Base-by-base conservation (phyloP, 148 eudicot species). In the Beta vulgaris region DNA sequence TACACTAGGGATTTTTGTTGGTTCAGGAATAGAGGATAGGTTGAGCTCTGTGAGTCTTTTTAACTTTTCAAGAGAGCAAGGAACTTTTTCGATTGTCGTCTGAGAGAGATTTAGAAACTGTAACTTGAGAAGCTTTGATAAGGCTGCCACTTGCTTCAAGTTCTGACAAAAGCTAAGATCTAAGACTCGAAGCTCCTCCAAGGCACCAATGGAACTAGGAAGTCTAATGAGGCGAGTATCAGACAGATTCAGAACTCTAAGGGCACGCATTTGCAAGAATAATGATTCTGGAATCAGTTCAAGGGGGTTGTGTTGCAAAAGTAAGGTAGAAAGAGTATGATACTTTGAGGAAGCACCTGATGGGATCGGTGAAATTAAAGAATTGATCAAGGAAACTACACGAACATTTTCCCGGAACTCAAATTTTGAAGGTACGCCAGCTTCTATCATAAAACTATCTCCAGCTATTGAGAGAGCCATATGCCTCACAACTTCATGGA, bases 171-270 rank as follows among this genome's bases (percentile, higher is more conserved):
- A n/a, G 15, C 73, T 76, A 29, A 76, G 26, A 32, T 76, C 73
- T 40, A 76, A 29, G 37, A 67, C 37, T 48, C 36, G 73, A 76
- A 76, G 78, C 73, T 76, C 72, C 8, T 55, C 43, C 53, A 76
- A 59, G 14, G 53, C 31, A 68, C 66, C 14, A 40, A 55, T 29
- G 55, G 78, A 76, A 43, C 54, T 76, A 12, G 78, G 73, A 21
- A 76, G 44, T 58, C 35, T 54, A 21, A 16, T 36, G 21, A 76
- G 39, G 36, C 31, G 37, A 34, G 79, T 76, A 42, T 57, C 31
- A 54, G 79, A 68, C 63, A 76, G 54, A 68, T 67, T 76, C 42
- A 76, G 57, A 34, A 76, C 73, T 12, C 44, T 67, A 57, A 76
- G 79, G 67, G 42, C 18, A 55, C 15, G 63, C 73, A 68, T 57